phyloP scores from a whole-genome alignment of 1,284 basidiomycete species.

The Malassezia caprae region DNA sequence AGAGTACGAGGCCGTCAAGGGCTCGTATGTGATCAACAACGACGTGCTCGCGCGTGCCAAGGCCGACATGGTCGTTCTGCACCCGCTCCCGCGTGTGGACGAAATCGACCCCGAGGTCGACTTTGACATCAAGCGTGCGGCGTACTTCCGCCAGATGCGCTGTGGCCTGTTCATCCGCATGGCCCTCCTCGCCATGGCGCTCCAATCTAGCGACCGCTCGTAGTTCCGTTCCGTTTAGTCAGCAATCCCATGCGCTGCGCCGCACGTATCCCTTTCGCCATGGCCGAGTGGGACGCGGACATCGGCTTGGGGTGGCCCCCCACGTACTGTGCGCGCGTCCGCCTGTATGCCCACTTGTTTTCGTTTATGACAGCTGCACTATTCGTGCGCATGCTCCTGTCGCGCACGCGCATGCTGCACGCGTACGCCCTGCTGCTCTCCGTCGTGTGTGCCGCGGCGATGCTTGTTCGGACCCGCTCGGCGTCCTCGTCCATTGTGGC shows the following conservation, averaged over 20 bases:
- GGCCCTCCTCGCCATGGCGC: slow-evolving; percentile 45
- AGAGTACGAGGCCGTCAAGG: slow-evolving; percentile 84
- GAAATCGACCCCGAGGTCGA: slow-evolving; percentile 98
- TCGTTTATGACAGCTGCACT: neutral
- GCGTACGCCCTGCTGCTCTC: neutral
- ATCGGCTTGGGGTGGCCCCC: neutral
- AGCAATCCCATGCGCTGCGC: neutral
- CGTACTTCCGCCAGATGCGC: slow-evolving; percentile 97
- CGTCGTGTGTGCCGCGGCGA: neutral
- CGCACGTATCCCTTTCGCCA: neutral
- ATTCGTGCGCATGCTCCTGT: neutral
- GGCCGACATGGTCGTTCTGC: slow-evolving; percentile 95
- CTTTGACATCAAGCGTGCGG: slow-evolving; percentile 83
- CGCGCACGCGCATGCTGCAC: neutral
- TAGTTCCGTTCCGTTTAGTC: neutral
- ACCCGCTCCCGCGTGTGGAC: slow-evolving; percentile 85
- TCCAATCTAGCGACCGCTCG: slow-evolving; percentile 11
- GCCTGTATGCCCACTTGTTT: neutral
- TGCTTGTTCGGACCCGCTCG: neutral
- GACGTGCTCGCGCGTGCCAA: slow-evolving; percentile 81
- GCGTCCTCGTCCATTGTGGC: neutral
- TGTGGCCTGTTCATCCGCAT: slow-evolving; percentile 69
- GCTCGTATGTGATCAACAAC: slow-evolving; percentile 86
- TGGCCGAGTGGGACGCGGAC: slow-evolving; percentile 3
- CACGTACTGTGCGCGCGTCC: neutral